phyloP scores from a whole-genome alignment of 352 stramenopile genomes.

The Paralagenidium karlingii region DNA sequence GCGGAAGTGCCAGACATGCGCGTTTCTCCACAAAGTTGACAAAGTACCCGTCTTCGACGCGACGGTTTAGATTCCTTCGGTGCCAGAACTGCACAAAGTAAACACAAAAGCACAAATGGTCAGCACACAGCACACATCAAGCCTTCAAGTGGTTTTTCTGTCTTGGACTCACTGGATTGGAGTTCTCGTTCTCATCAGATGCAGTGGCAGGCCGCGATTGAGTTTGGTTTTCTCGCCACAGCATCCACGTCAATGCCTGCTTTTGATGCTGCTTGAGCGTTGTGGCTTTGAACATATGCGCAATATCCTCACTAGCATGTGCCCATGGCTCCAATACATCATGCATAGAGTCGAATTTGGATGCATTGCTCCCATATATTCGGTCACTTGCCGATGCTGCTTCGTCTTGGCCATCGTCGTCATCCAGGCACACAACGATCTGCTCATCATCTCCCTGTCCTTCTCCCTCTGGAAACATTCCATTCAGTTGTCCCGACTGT shows the following conservation, averaged over 20 bases:
- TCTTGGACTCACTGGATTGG: slow-evolving; percentile 26
- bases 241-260: slow-evolving; percentile 76
- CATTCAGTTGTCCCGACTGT: too few species aligned
- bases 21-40: slow-evolving; percentile 77
- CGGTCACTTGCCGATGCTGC: slow-evolving; percentile 8
- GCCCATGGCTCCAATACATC: slow-evolving; percentile 1
- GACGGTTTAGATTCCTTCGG: too few species aligned
- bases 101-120: not conserved
- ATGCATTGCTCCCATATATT: slow-evolving; percentile 2
- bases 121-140: too few species aligned
- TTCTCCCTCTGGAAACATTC: too few species aligned
- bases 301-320: slow-evolving; percentile 25
- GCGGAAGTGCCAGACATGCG: slow-evolving; percentile 39
- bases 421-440: too few species aligned
- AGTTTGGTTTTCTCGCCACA: slow-evolving; percentile 54
- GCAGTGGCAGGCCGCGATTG: slow-evolving; percentile 1
- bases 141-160: not conserved
- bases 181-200: slow-evolving; percentile 15
- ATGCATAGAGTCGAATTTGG: not conserved
- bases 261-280: slow-evolving; percentile 72
- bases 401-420: slow-evolving; percentile 7
- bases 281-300: slow-evolving; percentile 40
- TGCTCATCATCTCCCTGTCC: too few species aligned
- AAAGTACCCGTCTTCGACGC: slow-evolving; percentile 45
- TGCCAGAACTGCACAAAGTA: slow-evolving; percentile 47